Evolutionary conservation across 2,329 filamentous ascomycete species (phyloP), one percentile per base, ranked within the genome.

Genomic region (Alternaria solani): DNA sequence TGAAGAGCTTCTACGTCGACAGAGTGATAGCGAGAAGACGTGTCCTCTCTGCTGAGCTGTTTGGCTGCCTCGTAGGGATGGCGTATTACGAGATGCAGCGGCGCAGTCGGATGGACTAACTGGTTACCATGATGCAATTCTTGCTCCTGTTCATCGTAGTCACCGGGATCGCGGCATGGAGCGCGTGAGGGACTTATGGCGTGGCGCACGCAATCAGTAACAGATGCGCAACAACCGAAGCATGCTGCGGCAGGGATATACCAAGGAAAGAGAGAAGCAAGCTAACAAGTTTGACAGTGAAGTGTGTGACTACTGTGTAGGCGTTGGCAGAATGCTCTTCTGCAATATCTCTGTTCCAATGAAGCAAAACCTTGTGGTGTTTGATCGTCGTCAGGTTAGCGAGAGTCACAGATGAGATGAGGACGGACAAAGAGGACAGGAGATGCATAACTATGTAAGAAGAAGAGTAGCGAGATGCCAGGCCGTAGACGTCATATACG

Each of bases 31-130:
- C n/a, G 30, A n/a, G 14, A 51, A 34, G 44, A 23, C 20, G 9
- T 56, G 54, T 36, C 54, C 54, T n/a, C 41, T 51, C 12, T 56
- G 54, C 8, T 16, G 51, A 20, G 51, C 51, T 26, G 23, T 26
- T 2, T 53, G 51, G 51, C 34, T 53, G 2, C 20, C 20, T 42
- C 18, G 18, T 7, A 12, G 42, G 1, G 28, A 30, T n/a, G 51
- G 51, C 2, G 28, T 53, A 3, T 53, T 26, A 38, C 25, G 43
- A 2, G 51, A 43, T n/a, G 34, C 16, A 38, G 16, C 32, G 1
- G 32, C 23, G 20, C 30, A 51, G 20, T 51, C 18, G 32, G 16
- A 30, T 26, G 18, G 30, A 14, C 32, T 8, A 30, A 47, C n/a
- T 32, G 28, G 26, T 20, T n/a, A 7, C 44, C 28, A 23, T 16